These are phyloP conservation scores for Priceomyces fermenticarens DNA, from an alignment of 805 yeast genomes.

Conservation along the genomic window DNA sequence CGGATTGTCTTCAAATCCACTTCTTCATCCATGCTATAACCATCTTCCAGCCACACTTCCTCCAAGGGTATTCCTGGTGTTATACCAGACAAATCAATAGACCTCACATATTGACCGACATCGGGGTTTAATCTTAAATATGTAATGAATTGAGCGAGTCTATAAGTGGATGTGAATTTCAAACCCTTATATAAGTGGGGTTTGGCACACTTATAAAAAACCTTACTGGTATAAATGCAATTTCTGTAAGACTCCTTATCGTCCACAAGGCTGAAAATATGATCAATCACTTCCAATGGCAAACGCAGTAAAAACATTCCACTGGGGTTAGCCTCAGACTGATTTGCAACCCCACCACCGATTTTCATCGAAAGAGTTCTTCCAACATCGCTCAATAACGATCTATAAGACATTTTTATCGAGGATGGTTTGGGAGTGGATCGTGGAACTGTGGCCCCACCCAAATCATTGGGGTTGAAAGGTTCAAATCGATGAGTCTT, in stretches of 20 bases:
- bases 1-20: constrained; percentile 1
- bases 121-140: constrained; percentile 54
- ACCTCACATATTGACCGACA: constrained; percentile 55
- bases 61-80: constrained; percentile 28
- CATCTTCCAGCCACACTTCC: constrained; percentile 8
- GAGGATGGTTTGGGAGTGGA: constrained; percentile 5
- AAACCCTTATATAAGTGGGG: constrained; percentile 55
- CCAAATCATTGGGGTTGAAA: constrained; percentile 31
- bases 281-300: constrained; percentile 43
- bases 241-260: constrained; percentile 31
- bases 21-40: constrained; percentile 5
- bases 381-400: constrained; percentile 47
- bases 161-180: constrained; percentile 62
- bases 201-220: constrained; percentile 51
- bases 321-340: constrained; percentile 5
- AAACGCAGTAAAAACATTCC: constrained; percentile 23
- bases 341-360: constrained; percentile 14
- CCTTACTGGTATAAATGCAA: constrained; percentile 50
- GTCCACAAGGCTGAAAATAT: constrained; percentile 34
- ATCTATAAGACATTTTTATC: constrained; percentile 47
- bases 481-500: constrained; percentile 42
- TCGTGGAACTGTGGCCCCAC: constrained; percentile 5
- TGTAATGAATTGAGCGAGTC: constrained; percentile 78
- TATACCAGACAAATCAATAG: constrained; percentile 55
- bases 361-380: constrained; percentile 30